These are phyloP conservation scores for Podaxis sp. DNA, from an alignment of 768 basidiomycete species.

Conservation along the genomic window DNA sequence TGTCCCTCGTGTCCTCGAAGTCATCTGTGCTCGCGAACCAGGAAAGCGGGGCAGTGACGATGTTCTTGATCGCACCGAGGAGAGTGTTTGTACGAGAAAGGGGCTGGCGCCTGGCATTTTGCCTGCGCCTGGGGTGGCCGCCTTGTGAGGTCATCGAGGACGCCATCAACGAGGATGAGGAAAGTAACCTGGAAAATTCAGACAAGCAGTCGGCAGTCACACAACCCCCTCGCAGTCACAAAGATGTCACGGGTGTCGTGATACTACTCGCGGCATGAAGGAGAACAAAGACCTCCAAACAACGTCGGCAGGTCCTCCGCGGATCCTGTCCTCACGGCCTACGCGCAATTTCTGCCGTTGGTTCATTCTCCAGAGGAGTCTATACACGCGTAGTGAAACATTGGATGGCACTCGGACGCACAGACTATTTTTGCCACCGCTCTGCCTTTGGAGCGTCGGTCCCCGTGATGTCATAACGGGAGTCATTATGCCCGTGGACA, in stretches of 20 bases:
- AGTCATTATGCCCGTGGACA: not conserved
- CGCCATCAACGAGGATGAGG: constrained; percentile 34
- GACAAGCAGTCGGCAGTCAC: constrained; percentile 2
- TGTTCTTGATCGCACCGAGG: constrained; percentile 59
- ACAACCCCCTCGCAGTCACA: not conserved
- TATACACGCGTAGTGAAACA: not conserved
- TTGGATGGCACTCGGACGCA: not conserved
- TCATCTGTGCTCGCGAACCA: constrained; percentile 53
- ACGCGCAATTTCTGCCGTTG: no score
- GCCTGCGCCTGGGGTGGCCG: constrained; percentile 25
- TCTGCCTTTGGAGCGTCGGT: not conserved
- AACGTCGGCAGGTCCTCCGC: not conserved
- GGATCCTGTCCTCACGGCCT: no score
- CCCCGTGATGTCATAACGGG: constrained; percentile 8
- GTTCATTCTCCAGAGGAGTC: not conserved
- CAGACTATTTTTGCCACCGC: not conserved
- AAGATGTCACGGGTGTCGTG: not conserved
- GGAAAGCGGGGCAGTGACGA: constrained; percentile 64
- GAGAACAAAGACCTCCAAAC: not conserved
- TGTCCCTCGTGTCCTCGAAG: constrained; percentile 44
- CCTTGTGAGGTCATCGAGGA: constrained; percentile 32
- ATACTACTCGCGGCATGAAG: not conserved
- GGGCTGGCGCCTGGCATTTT: constrained; percentile 28
- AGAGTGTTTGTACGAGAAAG: constrained; percentile 57
- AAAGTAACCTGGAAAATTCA: constrained; percentile 23